Evolutionary conservation across 306 rosid genomes (phyloP), one percentile per base, ranked within the genome.

Genomic region (Lathyrus tuberosus): DNA sequence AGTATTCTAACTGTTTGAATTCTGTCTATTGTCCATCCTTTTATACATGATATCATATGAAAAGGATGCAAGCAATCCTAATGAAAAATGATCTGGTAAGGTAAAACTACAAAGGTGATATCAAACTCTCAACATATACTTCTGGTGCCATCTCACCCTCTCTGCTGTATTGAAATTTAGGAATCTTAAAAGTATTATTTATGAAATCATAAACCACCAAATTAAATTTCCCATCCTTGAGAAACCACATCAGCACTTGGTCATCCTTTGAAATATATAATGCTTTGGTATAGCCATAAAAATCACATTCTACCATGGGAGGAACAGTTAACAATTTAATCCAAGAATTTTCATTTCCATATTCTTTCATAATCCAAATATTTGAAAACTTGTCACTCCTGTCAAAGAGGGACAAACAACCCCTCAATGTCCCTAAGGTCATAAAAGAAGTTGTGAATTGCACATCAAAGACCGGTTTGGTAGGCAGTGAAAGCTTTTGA

Each of bases 201-300:
- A 11, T 11, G n/a, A 14, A 4, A 42, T 42, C 47, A 11, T 42
- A 42, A 11, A 11, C n/a, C 2, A 42, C 47, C 15, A 42, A 12
- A 11, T 1, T 11, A 42, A 2, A 0, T 11, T 12, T 42, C 0
- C 1, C 1, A 3, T 4, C 3, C 5, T 41, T 28, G 0, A 3
- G 0, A 42, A 11, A 10, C 47, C 12, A n/a, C 47, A 42, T 10
- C 13, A 42, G 3, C 5, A 42, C 47, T 42, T 42, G n/a, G 47
- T 42, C 15, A 42, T 42, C 15, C 1, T 42, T 11, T 10, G 47
- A 42, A 42, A 42, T 42, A 42, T 42, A 3, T 11, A 42, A 11
- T 10, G 13, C 47, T 4, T 0, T 42, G 1, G 12, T 3, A n/a
- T 0, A 2, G 0, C 5, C n/a, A n/a, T n/a, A n/a, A n/a, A n/a